phyloP scores from a whole-genome alignment of 768 basidiomycete genomes.

The Suillus occidentalis region DNA sequence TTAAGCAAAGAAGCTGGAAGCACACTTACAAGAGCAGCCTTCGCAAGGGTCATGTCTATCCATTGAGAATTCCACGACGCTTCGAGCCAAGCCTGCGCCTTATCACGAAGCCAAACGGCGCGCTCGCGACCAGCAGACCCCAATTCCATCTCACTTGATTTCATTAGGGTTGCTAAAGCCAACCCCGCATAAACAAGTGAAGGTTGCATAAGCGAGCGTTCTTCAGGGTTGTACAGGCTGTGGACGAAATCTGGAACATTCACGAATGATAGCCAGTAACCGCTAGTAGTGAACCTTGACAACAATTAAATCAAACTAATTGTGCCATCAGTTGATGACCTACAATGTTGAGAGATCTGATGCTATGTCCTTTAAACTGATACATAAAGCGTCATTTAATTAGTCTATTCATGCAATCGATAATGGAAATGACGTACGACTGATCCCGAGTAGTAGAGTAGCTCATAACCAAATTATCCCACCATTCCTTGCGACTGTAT shows the following conservation, averaged over 20 bases:
- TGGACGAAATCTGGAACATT: slow-evolving; percentile 55
- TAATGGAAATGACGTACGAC: slow-evolving; percentile 35
- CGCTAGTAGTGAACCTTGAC: slow-evolving; percentile 61
- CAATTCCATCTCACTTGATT: slow-evolving; percentile 65
- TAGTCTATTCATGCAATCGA: slow-evolving; percentile 2
- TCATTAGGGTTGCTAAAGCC: slow-evolving; percentile 71
- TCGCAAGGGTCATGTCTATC: slow-evolving; percentile 65
- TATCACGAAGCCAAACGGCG: slow-evolving; percentile 57
- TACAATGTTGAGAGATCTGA: slow-evolving; percentile 55
- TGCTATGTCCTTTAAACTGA: slow-evolving; percentile 49
- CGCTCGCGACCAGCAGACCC: slow-evolving; percentile 52
- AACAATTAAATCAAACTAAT: slow-evolving; percentile 9
- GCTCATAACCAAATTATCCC: slow-evolving; percentile 46
- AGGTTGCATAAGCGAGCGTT: slow-evolving; percentile 62
- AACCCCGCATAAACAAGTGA: slow-evolving; percentile 67
- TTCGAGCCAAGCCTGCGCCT: slow-evolving; percentile 56
- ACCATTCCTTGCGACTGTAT: slow-evolving; percentile 43
- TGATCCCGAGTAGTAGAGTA: slow-evolving; percentile 43
- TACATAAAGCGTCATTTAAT: background rate
- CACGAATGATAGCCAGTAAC: slow-evolving; percentile 70
- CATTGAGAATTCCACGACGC: slow-evolving; percentile 49
- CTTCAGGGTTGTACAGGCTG: slow-evolving; percentile 50
- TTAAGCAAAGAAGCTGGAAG: background rate
- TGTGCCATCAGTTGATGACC: slow-evolving; percentile 18
- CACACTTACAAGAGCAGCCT: slow-evolving; percentile 64